Evolutionary conservation across 108 stramenopile species (phyloP).

Genomic region (Nannochloropsis salina): DNA sequence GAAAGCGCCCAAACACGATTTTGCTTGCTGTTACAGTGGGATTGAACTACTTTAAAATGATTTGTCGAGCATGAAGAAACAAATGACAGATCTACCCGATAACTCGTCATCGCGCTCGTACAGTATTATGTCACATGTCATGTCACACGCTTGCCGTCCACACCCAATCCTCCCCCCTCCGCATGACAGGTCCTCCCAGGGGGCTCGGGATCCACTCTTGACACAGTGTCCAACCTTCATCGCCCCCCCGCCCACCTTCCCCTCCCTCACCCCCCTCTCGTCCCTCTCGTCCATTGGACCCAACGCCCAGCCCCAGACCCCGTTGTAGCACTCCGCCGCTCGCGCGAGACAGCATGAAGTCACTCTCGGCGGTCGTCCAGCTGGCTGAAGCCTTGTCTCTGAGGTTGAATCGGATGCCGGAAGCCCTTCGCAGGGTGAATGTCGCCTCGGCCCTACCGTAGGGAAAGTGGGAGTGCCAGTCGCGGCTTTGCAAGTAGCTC

Average conservation of each 20-base stretch:
- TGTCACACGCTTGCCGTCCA: not conserved
- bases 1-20: not conserved
- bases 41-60: no score
- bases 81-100: not conserved
- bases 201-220: not conserved
- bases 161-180: not conserved
- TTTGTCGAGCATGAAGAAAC: not conserved
- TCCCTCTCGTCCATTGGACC: not conserved
- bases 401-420: not conserved
- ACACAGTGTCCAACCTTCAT: not conserved
- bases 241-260: not conserved
- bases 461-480: conserved; percentile 17
- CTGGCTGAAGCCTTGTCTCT: not conserved
- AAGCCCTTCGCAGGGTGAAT: not conserved
- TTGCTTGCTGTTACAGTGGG: no score
- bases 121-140: not conserved
- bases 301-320: not conserved
- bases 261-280: not conserved
- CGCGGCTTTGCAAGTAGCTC: not conserved
- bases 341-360: not conserved
- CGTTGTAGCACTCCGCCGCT: not conserved
- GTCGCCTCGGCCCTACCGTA: not conserved
- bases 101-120: no score
- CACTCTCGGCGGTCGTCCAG: not conserved
- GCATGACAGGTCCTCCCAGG: not conserved